These are phyloP conservation scores for Golubevia sp. DNA, from an alignment of 1,284 basidiomycete species.

Conservation along the genomic window DNA sequence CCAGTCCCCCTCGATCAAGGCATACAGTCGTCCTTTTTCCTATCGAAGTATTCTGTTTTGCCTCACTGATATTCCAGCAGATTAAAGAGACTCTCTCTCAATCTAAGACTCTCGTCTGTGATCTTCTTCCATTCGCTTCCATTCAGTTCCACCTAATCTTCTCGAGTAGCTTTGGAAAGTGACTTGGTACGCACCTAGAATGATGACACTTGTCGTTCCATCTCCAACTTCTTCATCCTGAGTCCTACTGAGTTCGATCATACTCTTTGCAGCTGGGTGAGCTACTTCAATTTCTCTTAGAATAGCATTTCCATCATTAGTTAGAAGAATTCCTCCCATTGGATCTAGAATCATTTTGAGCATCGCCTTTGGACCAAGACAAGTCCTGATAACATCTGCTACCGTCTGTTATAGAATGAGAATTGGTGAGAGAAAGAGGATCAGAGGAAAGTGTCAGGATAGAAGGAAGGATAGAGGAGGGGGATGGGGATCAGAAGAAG, in stretches of 20 bases:
- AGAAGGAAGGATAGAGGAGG: neutral
- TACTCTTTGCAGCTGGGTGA: conserved; percentile 97
- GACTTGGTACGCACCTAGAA: conserved; percentile 72
- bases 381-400: conserved; percentile 97
- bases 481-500: neutral
- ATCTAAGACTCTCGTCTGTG: no score
- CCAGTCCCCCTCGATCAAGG: no score
- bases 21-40: no score
- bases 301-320: conserved; percentile 97
- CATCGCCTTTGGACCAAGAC: conserved; percentile 96
- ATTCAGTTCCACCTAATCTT: neutral
- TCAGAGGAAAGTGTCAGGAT: neutral
- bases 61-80: no score
- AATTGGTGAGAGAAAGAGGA: neutral
- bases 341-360: conserved; percentile 96
- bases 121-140: neutral
- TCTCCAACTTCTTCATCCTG: conserved; percentile 99
- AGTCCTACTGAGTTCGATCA: conserved; percentile 96
- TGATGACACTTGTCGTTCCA: conserved; percentile 96
- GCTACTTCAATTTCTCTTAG: conserved; percentile 96
- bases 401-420: conserved; percentile 73
- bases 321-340: conserved; percentile 66
- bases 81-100: no score
- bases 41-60: no score
- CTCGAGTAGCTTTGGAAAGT: neutral